Evolutionary conservation across 371 early-diverging fungal genomes (phyloP), one percentile per base, ranked within the genome.

Genomic region (Blastocladiella emersonii): DNA sequence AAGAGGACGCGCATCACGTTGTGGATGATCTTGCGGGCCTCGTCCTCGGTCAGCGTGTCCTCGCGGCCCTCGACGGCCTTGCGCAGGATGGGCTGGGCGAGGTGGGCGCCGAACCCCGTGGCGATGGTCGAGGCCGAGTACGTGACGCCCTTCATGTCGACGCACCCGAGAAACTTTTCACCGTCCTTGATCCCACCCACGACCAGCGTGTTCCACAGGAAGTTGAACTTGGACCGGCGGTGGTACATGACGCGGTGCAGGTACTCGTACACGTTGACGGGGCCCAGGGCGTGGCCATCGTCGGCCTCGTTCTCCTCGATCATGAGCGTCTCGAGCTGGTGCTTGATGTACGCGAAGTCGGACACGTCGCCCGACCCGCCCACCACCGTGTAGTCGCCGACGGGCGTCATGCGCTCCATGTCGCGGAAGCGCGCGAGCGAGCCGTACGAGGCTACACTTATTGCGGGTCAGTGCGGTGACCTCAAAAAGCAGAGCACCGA

Each of bases 61-160:
- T 87, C 91, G 53, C 83, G 81, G 32, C 85, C 88, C 71, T 97
- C 97, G 10, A 91, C 83, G 39, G 86, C 85, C 72, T 89, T 93
- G 74, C 99, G 82, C 68, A 99, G 72, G 63, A 98, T 85, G 57
- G 99, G 99, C 66, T 90, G 89, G 56, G 96, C 98, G 61, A 99
- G 73, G 76, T 98, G 86, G 41, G 85, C 86, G 43, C 98, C 98
- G 72, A 91, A 94, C 35, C 99, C 99, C 43, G 99, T 98, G 44
- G 98, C 97, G 66, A 98, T 89, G 30, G 92, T 89, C 23, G 87
- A 71, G 7, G 93, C 72, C 69, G 91, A 83, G 72, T 95, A 97
- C 30, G 95, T 93, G 32, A 96, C 97, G 44, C 99, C 99, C 70
- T 89, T 86, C 61, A 93, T 77, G 74, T 98, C 95, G 56, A 98